Evolutionary conservation across 2,329 filamentous ascomycete species (phyloP).

Genomic region (Diplodia intermedia): DNA sequence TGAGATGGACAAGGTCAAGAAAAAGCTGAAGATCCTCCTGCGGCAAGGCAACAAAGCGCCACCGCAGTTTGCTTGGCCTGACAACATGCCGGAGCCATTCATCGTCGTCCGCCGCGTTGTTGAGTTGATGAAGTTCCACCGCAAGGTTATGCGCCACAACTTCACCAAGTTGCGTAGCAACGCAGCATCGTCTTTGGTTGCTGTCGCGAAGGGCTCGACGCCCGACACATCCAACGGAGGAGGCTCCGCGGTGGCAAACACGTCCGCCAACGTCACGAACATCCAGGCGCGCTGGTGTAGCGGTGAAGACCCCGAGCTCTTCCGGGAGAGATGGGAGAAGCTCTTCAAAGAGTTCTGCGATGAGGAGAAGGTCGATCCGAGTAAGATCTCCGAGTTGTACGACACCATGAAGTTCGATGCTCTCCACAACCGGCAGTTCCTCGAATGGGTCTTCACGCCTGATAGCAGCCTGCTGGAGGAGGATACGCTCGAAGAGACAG

Average conservation of each 20-base stretch:
- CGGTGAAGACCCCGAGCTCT: slow-evolving; percentile 91
- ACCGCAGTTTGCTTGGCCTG: slow-evolving; percentile 96
- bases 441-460: slow-evolving; percentile 97
- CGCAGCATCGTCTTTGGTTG: slow-evolving; percentile 67
- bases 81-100: slow-evolving; percentile 91
- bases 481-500: slow-evolving; percentile 53
- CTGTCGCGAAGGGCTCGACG: slow-evolving; percentile 30
- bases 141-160: slow-evolving; percentile 93
- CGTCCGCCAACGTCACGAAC: slow-evolving; percentile 37
- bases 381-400: slow-evolving; percentile 97
- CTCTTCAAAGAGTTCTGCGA: slow-evolving; percentile 96
- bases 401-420: slow-evolving; percentile 99
- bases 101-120: slow-evolving; percentile 91
- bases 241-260: slow-evolving; percentile 45
- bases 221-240: slow-evolving; percentile 31
- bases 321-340: slow-evolving; percentile 98
- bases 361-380: slow-evolving; percentile 96
- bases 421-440: slow-evolving; percentile 91
- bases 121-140: slow-evolving; percentile 96
- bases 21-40: slow-evolving; percentile 93
- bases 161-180: slow-evolving; percentile 78
- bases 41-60: slow-evolving; percentile 93
- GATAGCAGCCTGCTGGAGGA: slow-evolving; percentile 79
- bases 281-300: slow-evolving; percentile 96
- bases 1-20: slow-evolving; percentile 99